These are phyloP conservation scores for Pseudevernia furfuracea DNA, from an alignment of 495 filamentous ascomycete species.

Conservation along the genomic window DNA sequence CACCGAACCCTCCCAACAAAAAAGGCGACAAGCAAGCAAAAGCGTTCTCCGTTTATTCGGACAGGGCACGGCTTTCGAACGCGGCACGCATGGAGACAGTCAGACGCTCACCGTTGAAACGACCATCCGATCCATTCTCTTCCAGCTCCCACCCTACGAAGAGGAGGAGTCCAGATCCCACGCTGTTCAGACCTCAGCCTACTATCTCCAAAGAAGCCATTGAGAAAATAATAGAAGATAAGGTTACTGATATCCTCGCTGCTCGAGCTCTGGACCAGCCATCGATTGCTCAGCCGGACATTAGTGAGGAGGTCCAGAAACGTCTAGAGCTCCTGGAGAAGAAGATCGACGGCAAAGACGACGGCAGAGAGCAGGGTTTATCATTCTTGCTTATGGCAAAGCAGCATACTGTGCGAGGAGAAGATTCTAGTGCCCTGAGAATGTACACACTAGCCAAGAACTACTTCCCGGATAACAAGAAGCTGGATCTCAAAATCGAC, in stretches of 20 bases:
- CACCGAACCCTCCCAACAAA: conserved; percentile 45
- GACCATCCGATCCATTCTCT: conserved; percentile 22
- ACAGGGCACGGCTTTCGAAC: conserved; percentile 43
- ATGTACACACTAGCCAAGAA: conserved; percentile 81
- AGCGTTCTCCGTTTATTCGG: conserved; percentile 74
- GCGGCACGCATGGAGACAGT: conserved; percentile 32
- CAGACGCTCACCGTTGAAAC: conserved; percentile 35
- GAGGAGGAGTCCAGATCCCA: conserved; percentile 26
- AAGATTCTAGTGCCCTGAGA: conserved; percentile 67
- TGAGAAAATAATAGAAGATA: conserved; percentile 84
- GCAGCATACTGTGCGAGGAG: conserved; percentile 76
- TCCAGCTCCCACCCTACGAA: conserved; percentile 34
- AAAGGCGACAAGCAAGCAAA: conserved; percentile 67
- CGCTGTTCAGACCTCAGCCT: conserved; percentile 16
- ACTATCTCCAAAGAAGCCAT: conserved; percentile 67
- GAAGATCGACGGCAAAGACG: conserved; percentile 68
- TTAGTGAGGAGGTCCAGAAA: conserved; percentile 69
- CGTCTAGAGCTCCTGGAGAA: conserved; percentile 79
- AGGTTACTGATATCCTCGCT: conserved; percentile 81
- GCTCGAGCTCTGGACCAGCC: conserved; percentile 45
- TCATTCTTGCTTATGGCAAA: conserved; percentile 84
- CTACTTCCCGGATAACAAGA: conserved; percentile 80
- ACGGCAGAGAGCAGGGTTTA: conserved; percentile 68
- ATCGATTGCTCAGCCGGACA: conserved; percentile 44
- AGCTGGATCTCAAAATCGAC: conserved; percentile 70